phyloP scores from a whole-genome alignment of 768 basidiomycete genomes.

The Naganishia vishniacii region DNA sequence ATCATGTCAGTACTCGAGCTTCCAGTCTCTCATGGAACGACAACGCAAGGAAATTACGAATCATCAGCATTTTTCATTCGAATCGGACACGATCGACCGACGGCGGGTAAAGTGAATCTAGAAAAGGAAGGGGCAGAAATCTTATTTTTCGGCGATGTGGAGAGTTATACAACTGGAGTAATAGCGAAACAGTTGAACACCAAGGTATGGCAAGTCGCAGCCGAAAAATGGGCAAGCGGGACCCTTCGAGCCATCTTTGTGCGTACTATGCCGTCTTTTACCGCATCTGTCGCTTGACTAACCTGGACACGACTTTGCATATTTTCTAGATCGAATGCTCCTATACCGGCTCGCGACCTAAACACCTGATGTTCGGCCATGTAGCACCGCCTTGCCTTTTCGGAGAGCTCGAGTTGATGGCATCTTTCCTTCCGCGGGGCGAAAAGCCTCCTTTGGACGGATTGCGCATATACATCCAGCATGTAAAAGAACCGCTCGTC shows the following conservation, averaged over 20 bases:
- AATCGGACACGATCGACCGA: constrained; percentile 48
- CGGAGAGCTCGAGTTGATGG: constrained; percentile 66
- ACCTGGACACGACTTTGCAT: not conserved
- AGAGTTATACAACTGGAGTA: constrained; percentile 52
- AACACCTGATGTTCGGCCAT: constrained; percentile 73
- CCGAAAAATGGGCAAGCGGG: constrained; percentile 61
- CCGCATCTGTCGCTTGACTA: not conserved
- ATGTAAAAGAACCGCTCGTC: constrained; percentile 75
- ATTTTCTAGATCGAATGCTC: constrained; percentile 67
- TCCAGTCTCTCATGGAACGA: constrained; percentile 66
- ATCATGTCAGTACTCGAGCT: constrained; percentile 55
- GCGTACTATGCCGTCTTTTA: constrained; percentile 26
- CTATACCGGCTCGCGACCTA: constrained; percentile 66
- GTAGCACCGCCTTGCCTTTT: constrained; percentile 73
- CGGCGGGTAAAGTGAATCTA: not conserved
- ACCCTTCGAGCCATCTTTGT: constrained; percentile 76
- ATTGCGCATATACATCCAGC: constrained; percentile 64
- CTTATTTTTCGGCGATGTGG: constrained; percentile 91
- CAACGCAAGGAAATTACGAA: constrained; percentile 58
- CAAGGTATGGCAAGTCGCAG: constrained; percentile 75
- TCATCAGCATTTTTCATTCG: constrained; percentile 82
- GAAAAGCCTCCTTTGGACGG: constrained; percentile 45
- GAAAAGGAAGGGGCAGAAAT: constrained; percentile 55
- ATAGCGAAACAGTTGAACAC: constrained; percentile 53
- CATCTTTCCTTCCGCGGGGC: constrained; percentile 49